Evolutionary conservation across 345 rosid species (phyloP).

Genomic region (Populus tremula): DNA sequence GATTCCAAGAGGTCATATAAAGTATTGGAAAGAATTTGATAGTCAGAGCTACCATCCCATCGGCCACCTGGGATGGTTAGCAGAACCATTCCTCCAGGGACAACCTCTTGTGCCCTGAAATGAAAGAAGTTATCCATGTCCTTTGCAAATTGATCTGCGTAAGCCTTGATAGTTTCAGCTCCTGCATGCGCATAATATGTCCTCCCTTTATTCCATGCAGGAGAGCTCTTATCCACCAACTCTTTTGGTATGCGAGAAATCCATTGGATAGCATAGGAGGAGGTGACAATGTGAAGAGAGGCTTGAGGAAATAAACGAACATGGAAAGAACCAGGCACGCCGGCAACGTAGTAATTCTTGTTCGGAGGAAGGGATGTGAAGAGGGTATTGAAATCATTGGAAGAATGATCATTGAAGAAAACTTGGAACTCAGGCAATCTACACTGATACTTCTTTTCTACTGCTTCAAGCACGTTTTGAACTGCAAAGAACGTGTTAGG

Average conservation of each 20-base stretch:
- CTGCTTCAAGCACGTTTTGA: conserved; percentile 11
- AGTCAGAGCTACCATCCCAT: no score
- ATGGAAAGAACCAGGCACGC: conserved; percentile 11
- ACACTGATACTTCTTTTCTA: neutral
- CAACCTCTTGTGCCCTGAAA: neutral
- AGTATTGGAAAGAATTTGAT: neutral
- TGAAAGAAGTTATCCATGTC: neutral
- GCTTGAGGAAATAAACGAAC: conserved; percentile 5
- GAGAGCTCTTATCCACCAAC: neutral
- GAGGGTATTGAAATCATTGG: conserved; percentile 22
- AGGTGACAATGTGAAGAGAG: neutral
- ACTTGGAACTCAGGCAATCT: conserved; percentile 4
- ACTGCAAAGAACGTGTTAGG: conserved; percentile 16
- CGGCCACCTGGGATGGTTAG: neutral
- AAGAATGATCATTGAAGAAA: conserved; percentile 12
- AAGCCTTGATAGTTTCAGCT: neutral
- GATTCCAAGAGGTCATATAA: neutral
- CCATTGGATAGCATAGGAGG: conserved; percentile 1
- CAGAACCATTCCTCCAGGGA: neutral
- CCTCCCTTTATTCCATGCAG: conserved; percentile 2
- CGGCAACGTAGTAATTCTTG: neutral
- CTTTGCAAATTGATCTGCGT: neutral
- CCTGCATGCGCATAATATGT: neutral
- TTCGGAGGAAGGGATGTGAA: conserved; percentile 3
- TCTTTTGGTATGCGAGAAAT: neutral